phyloP scores from a whole-genome alignment of 371 early-diverging fungal genomes.

The Mucor plumbeus region DNA sequence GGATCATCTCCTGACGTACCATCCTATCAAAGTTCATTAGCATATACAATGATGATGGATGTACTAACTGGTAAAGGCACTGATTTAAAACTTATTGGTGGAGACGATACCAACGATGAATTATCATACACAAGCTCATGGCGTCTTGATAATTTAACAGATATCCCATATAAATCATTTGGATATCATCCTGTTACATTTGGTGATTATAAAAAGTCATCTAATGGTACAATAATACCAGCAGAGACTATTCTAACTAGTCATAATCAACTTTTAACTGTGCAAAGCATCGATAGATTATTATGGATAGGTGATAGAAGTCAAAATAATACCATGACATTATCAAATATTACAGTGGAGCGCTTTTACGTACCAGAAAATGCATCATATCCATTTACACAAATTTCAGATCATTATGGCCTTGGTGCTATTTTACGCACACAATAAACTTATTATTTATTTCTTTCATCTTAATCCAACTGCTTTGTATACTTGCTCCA shows the following conservation, averaged over 20 bases:
- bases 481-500: conserved; percentile 61
- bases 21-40: conserved; percentile 48
- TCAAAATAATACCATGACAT: conserved; percentile 12
- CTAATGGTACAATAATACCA: conserved; percentile 50
- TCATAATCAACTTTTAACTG: conserved; percentile 54
- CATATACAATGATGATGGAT: conserved; percentile 72
- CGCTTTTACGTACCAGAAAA: conserved; percentile 39
- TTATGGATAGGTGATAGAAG: conserved; percentile 41
- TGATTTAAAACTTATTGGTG: conserved; percentile 23
- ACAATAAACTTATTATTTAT: not conserved
- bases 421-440: conserved; percentile 21
- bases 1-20: conserved; percentile 26
- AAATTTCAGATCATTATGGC: conserved; percentile 52
- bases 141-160: conserved; percentile 42
- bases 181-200: conserved; percentile 84
- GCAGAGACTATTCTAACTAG: conserved; percentile 69
- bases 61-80: conserved; percentile 67
- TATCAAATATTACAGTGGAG: conserved; percentile 35
- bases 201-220: conserved; percentile 60
- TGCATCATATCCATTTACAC: conserved; percentile 44
- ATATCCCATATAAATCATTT: conserved; percentile 58
- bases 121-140: conserved; percentile 8
- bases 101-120: not conserved
- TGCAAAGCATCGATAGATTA: conserved; percentile 76
- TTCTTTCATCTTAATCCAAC: conserved; percentile 57